Percentiles rank a stretch among this genome's conserved stretches.
These are phyloP conservation scores for Castanospermum australe DNA, from an alignment of 306 rosid species.

Conservation along the genomic window DNA sequence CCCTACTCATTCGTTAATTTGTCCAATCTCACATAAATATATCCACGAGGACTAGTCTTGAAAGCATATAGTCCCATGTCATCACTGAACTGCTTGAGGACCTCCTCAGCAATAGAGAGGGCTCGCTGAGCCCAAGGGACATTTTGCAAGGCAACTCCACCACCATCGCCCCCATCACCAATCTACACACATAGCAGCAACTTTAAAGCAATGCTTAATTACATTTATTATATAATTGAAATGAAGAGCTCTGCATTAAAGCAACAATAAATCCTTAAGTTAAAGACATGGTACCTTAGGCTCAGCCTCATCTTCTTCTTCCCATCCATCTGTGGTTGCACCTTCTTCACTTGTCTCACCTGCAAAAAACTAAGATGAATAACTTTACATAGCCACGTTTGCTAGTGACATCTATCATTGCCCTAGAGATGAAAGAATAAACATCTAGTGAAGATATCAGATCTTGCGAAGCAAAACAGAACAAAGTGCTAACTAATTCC, in stretches of 20 bases:
- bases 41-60: constrained; percentile 80
- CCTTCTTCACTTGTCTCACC: constrained; percentile 54
- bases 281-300: constrained; percentile 53
- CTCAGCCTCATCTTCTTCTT: constrained; percentile 59
- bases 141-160: constrained; percentile 74
- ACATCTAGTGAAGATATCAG: not conserved
- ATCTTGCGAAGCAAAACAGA: not conserved
- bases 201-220: not conserved
- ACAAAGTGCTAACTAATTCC: not conserved
- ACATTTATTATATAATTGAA: constrained; percentile 3
- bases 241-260: constrained; percentile 7
- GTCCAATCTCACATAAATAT: constrained; percentile 82
- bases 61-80: constrained; percentile 75
- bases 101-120: constrained; percentile 66
- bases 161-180: constrained; percentile 90
- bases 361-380: constrained; percentile 20
- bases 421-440: not conserved
- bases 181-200: constrained; percentile 41
- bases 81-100: constrained; percentile 51
- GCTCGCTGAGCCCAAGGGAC: constrained; percentile 81
- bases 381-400: not conserved
- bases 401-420: not conserved
- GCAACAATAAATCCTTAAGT: constrained; percentile 10
- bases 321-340: constrained; percentile 50
- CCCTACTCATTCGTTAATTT: constrained; percentile 68